Conservation (phyloP, 2,329 filamentous ascomycete species). For the Ceratocystis papillata region DNA sequence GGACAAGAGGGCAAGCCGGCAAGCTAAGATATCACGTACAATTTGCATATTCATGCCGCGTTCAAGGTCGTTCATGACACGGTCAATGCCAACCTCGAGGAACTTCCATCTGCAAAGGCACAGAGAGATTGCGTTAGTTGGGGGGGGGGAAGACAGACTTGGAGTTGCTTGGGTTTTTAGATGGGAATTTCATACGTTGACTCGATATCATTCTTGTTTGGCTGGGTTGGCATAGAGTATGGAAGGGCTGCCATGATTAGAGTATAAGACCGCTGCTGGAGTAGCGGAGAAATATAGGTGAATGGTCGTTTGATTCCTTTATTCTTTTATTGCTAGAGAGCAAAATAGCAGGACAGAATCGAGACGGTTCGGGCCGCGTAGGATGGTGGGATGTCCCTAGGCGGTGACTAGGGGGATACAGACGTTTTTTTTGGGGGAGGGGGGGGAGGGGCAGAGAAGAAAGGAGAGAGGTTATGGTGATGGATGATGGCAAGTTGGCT, state of each 20-base stretch:
- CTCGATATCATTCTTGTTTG: constrained; percentile 50
- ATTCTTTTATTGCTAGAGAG: not conserved
- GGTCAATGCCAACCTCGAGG: constrained; percentile 74
- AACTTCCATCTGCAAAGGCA: constrained; percentile 65
- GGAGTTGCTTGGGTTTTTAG: not conserved
- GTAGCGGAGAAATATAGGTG: constrained; percentile 3
- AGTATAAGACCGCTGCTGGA: not conserved
- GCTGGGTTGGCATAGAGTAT: constrained; percentile 44
- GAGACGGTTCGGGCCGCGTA: no score
- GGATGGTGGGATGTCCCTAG: no score
- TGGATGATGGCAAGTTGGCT: not conserved
- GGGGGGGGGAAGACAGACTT: not conserved
- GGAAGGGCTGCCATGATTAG: constrained; percentile 31
- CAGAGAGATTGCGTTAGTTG: not conserved
- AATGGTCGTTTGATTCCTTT: no score
- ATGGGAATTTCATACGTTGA: constrained; percentile 35
- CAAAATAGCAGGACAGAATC: no score
- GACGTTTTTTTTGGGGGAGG: not conserved
- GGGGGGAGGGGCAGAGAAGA: not conserved
- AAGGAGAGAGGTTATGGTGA: not conserved
- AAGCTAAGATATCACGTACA: constrained; percentile 35
- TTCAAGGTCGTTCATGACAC: constrained; percentile 86
- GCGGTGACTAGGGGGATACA: not conserved
- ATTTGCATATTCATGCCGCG: constrained; percentile 90
- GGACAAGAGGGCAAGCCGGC: not conserved